Evolutionary conservation across 495 filamentous ascomycete species (phyloP), one percentile per base, ranked within the genome.

Genomic region (Aspergillus steynii): DNA sequence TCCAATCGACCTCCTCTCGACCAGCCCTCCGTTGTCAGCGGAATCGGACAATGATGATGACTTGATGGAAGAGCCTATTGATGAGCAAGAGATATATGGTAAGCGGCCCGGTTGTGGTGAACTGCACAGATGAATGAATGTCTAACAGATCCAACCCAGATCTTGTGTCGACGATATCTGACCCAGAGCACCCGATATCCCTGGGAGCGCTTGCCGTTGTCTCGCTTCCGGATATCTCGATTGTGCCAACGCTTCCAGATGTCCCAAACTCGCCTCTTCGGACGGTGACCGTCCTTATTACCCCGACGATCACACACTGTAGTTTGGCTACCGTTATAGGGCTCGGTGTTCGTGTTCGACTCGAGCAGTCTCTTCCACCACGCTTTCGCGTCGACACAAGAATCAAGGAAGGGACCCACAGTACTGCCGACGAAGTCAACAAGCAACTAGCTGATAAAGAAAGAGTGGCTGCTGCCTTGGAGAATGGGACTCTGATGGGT

Each of bases 381-480:
- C 87, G 93, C 57, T 99, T 93, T 71, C 85, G 95, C 25, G 82
- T 98, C 9, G 93, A 98, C 75, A 91, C 97, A 26, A 85, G 90
- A 61, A 96, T 98, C 71, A 96, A 97, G 71, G 89, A 95, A 76
- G 95, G 93, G 42, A 93, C 92, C n/a, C 95, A 98, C 69, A 91
- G 88, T 64, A 96, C 96, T 48, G 94, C 88, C 26, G 91, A 96
- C 59, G 91, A 96, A 70, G 92, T 98, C 49, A 97, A 93, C 76
- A 96, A 96, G 79, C 96, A 99, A 71, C 75, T 99, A 37, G 90
- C 86, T 51, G 96, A 99, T 76, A 99, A 99, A 79, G 95, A 99
- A 76, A 82, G 95, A 61, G 95, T 99, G 34, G 92, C 92, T 9
- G 96, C 95, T 31, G 95, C 95, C 6, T 75, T 98, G 66, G 96